Base-by-base conservation (phyloP, 495 filamentous ascomycete species). In the Acidiella bohemica region DNA sequence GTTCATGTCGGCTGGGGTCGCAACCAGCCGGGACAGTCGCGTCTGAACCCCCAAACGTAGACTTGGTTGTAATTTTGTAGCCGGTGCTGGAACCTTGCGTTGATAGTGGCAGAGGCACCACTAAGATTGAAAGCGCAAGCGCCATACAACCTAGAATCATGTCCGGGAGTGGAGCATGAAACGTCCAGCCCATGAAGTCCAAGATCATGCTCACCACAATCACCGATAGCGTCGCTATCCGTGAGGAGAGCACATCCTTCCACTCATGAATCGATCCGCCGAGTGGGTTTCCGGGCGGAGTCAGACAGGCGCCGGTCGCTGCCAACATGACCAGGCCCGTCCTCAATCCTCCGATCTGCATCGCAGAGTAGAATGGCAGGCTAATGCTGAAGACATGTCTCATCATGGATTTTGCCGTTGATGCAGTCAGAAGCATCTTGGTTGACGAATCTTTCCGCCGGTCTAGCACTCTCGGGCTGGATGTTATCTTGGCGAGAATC, bases 291-390 rank as follows among this genome's bases (percentile, higher is more conserved):
- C 56, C 55, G 12, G 55, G 30, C 12, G 35, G 30, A 8, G 50
- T 47, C 3, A 67, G 35, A 27, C 53, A 53, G 1, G 67, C 61
- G 21, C 65, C 64, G 3, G 62, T 41, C 31, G 64, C 62, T 28
- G 67, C 55, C 28, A 73, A 54, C 24, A 76, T 44, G 4, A 66
- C 41, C 22, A 76, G 59, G 5, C 67, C 67, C 8, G 70, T 67
- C 20, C 70, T 53, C 39, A 68, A 61, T 4, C 67, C 72, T 19
- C 75, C 74, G 13, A 77, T 53, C 25, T 73, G 66, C 48, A 73
- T 54, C 0, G 68, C 50, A 18, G 73, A 71, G 44, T 73, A 76
- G 42, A 73, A 67, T 0, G 75, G 75, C 16, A 78, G 48, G 17
- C 60, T 64, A 23, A 76, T 51, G 13, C 55, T 56, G n/a, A n/a